These are phyloP conservation scores for Paraphaeosphaeria sporulosa DNA, from an alignment of 2,329 filamentous ascomycete genomes.

Conservation along the genomic window DNA sequence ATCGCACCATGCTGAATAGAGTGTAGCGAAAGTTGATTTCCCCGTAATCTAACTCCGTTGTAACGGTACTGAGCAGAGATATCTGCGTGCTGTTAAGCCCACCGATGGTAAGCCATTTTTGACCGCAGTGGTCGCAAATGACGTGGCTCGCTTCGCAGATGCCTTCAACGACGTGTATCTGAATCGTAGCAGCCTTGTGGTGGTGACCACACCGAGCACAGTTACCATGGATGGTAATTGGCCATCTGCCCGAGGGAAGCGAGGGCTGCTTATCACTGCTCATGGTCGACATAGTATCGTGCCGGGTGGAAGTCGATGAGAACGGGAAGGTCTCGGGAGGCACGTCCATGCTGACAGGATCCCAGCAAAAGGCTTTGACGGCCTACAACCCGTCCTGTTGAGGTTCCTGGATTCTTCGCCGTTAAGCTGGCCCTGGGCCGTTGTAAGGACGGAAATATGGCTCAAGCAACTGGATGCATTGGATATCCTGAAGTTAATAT, in stretches of 20 bases:
- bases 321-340: conserved; percentile 4
- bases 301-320: conserved; percentile 11
- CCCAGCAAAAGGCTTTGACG: background rate
- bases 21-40: conserved; percentile 27
- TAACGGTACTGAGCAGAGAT: conserved; percentile 33
- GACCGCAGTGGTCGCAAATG: conserved; percentile 32
- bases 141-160: conserved; percentile 25
- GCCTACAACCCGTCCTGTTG: background rate
- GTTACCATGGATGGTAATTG: conserved; percentile 32
- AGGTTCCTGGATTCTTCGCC: background rate
- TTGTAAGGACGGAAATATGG: background rate
- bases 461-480: background rate
- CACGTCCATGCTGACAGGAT: conserved; percentile 5
- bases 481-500: background rate
- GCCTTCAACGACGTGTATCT: conserved; percentile 25
- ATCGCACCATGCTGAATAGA: conserved; percentile 32
- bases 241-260: conserved; percentile 30
- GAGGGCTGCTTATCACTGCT: conserved; percentile 22
- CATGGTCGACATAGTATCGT: conserved; percentile 27
- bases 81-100: conserved; percentile 31
- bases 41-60: conserved; percentile 25
- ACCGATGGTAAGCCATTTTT: conserved; percentile 36
- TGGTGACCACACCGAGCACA: conserved; percentile 40
- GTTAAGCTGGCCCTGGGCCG: background rate
- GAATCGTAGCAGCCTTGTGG: conserved; percentile 31